These are phyloP conservation scores for Suhomyces atakaporum DNA, from an alignment of 1,139 yeast genomes.

Conservation along the genomic window DNA sequence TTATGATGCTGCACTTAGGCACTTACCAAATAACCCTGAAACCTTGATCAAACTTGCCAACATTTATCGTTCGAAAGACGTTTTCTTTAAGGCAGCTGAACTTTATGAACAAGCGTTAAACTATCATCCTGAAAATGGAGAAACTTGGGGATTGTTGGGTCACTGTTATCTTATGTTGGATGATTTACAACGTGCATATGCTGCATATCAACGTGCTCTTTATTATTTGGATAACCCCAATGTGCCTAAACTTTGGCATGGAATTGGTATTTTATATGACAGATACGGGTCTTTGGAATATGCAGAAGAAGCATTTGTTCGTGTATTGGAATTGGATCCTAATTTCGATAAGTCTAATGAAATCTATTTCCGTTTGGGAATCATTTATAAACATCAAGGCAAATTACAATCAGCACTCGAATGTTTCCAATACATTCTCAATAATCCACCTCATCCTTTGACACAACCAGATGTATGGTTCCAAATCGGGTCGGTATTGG, in stretches of 20 bases:
- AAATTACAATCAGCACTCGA: slow-evolving; percentile 85
- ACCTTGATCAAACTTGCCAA: slow-evolving; percentile 86
- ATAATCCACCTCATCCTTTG: slow-evolving; percentile 91
- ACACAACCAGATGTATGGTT: slow-evolving; percentile 98
- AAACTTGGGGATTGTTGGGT: slow-evolving; percentile 95
- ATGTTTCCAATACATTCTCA: slow-evolving; percentile 87
- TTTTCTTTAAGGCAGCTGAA: slow-evolving; percentile 92
- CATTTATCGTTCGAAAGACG: slow-evolving; percentile 83
- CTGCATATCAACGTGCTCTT: slow-evolving; percentile 94
- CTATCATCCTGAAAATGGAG: slow-evolving; percentile 86
- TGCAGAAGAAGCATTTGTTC: slow-evolving; percentile 97
- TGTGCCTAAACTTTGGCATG: slow-evolving; percentile 97
- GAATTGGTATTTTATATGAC: slow-evolving; percentile 94
- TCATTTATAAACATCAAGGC: slow-evolving; percentile 92
- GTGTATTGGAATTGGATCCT: slow-evolving; percentile 93
- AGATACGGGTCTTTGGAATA: slow-evolving; percentile 94
- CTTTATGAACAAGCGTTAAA: slow-evolving; percentile 84
- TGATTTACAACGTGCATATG: slow-evolving; percentile 91
- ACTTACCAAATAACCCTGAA: slow-evolving; percentile 82
- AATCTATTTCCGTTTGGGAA: slow-evolving; percentile 94
- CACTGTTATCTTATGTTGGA: slow-evolving; percentile 97
- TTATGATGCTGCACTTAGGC: slow-evolving; percentile 87
- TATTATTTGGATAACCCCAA: slow-evolving; percentile 90
- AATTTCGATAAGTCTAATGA: slow-evolving; percentile 95
- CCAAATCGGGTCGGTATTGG: slow-evolving; percentile 94